Evolutionary conservation across 2,329 filamentous ascomycete genomes (phyloP).

Genomic region (Eurotiales sp.): DNA sequence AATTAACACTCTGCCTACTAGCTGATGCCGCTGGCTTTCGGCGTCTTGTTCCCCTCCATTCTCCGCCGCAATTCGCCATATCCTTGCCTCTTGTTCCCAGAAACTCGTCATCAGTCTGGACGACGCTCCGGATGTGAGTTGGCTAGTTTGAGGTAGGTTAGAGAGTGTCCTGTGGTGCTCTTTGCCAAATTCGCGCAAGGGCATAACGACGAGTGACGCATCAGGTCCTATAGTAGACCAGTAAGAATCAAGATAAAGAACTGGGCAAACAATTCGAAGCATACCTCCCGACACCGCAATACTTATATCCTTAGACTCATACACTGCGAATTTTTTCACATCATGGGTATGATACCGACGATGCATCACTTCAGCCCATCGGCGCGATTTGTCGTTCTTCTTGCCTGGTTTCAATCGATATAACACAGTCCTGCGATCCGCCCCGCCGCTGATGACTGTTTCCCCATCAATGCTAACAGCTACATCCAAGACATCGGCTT

Average conservation of each 20-base stretch:
- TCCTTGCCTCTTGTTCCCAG: conserved; percentile 83
- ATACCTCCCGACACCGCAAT: conserved; percentile 87
- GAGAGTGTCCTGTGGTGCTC: conserved; percentile 80
- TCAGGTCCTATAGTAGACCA: conserved; percentile 63
- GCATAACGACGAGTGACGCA: conserved; percentile 75
- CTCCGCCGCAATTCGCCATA: conserved; percentile 64
- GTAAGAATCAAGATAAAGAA: no score
- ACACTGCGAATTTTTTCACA: conserved; percentile 89
- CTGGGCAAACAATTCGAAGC: background rate
- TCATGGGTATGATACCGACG: conserved; percentile 87
- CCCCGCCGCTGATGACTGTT: conserved; percentile 82
- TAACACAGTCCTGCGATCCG: conserved; percentile 81
- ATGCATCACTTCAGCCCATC: conserved; percentile 85
- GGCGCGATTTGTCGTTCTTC: conserved; percentile 52
- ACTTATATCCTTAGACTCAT: conserved; percentile 78
- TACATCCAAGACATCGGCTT: conserved; percentile 87
- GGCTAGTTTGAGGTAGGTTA: conserved; percentile 75
- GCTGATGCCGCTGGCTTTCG: conserved; percentile 35
- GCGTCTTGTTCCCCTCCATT: conserved; percentile 48
- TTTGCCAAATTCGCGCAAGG: conserved; percentile 69
- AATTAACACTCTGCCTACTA: conserved; percentile 65
- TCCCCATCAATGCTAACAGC: conserved; percentile 75
- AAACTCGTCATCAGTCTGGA: conserved; percentile 79
- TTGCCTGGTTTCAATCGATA: conserved; percentile 61
- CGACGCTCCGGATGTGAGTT: conserved; percentile 67